Base-by-base conservation (phyloP, 768 basidiomycete genomes). In the Mycena polygramma region DNA sequence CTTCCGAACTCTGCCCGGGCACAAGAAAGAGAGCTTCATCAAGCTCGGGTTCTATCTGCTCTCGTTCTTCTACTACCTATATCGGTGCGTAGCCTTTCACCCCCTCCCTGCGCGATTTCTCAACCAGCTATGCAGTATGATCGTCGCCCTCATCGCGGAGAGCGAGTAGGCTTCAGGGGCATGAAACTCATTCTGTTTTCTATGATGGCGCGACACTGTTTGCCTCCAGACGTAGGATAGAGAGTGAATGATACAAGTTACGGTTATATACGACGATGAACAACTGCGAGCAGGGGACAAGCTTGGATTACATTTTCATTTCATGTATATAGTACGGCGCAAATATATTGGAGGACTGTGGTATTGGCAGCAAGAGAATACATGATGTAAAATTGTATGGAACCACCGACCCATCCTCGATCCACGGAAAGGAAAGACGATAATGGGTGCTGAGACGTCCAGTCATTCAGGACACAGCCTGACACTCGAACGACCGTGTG, bases 1-100 rank as follows among this genome's bases (percentile, higher is more conserved):
- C 74, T 99, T 99, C 88, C 90, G 98, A 74, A 96, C 97, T 66
- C 83, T 99, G 55, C 89, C 92, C 17, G 90, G 88, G 48, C 98
- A 99, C 84, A 99, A 99, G 85, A 98, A 95, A 78, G 97, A 97
- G 84, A 92, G 92, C 75, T 97, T 98, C 78, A 87, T 96, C 81
- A 98, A 97, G 84, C 91, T 98, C 64, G 96, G 94, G 14, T 96
- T 96, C 83, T 97, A 95, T 79, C 90, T 96, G 73, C 85, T 96
- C 66, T 95, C 94, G 65, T 95, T 94, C 86, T 95, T 95, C 86
- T 95, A 94, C 81, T 96, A 96, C 77, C 90, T 96, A 74, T 96
- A 96, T 78, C 87, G 93, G 94, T 94, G 74, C 66, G 94, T 84
- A 19, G 41, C 9, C 30, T 48, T 52, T 22, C 26, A 14, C 11